Conservation (phyloP, 1,284 basidiomycete genomes). For the Rhodotorula sp. region DNA sequence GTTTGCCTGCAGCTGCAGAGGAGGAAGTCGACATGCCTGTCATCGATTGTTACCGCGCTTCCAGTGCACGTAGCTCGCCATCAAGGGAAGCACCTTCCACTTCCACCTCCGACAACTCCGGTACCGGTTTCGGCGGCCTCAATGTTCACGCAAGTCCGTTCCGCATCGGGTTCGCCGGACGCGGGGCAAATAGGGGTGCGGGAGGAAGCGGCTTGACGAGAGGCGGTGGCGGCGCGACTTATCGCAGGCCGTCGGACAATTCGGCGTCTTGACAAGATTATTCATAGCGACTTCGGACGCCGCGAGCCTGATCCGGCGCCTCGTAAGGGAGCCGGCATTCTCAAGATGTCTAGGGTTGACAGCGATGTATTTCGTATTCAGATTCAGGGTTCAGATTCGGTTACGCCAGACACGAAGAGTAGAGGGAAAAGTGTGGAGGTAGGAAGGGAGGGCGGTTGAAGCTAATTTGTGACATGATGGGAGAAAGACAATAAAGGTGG, state of each 20-base stretch:
- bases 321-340: too few relatives aligned
- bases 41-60: too few relatives aligned
- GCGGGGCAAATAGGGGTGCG: neutral
- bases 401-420: neutral
- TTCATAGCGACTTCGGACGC: too few relatives aligned
- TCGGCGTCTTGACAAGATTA: too few relatives aligned
- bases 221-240: neutral
- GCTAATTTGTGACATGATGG: neutral
- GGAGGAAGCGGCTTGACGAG: neutral
- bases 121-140: too few relatives aligned
- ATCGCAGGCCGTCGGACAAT: too few relatives aligned
- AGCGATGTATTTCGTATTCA: too few relatives aligned
- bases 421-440: neutral
- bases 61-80: too few relatives aligned
- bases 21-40: neutral
- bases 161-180: conserved; percentile 23
- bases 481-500: neutral
- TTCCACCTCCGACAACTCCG: too few relatives aligned
- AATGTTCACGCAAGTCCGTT: neutral
- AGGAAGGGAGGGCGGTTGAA: neutral
- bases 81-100: too few relatives aligned
- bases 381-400: neutral
- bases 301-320: too few relatives aligned
- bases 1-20: neutral
- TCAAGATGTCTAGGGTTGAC: too few relatives aligned